These are phyloP conservation scores for Botrytis aclada DNA, from an alignment of 2,329 filamentous ascomycete species.

Conservation along the genomic window DNA sequence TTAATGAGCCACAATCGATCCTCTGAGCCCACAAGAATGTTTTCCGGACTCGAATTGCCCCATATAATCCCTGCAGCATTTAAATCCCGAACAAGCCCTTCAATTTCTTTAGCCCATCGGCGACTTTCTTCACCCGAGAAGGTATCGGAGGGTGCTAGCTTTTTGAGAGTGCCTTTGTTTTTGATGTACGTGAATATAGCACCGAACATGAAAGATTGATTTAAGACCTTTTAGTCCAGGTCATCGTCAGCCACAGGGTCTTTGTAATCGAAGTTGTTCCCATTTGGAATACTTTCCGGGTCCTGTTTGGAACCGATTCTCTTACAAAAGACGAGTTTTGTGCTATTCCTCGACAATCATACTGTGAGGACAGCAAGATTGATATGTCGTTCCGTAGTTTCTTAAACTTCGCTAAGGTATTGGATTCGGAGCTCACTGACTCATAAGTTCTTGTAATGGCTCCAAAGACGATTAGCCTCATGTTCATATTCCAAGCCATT, in stretches of 20 bases:
- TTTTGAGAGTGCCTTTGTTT: not conserved
- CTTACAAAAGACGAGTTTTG: not conserved
- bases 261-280: not conserved
- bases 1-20: slow-evolving; percentile 2
- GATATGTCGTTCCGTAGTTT: not conserved
- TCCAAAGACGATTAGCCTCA: not conserved
- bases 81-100: not conserved
- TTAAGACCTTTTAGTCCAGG: not conserved
- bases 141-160: not conserved
- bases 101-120: not conserved
- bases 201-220: not conserved
- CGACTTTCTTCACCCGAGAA: not conserved
- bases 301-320: not conserved
- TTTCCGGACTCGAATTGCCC: not conserved
- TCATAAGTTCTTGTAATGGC: not conserved
- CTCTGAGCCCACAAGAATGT: not conserved
- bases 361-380: not conserved
- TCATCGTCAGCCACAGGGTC: too few species aligned
- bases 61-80: not conserved
- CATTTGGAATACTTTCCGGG: not conserved
- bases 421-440: not conserved
- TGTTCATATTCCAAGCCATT: too few species aligned
- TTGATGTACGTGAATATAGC: not conserved
- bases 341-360: not conserved
- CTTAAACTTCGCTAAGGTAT: not conserved